A percentile compares a stretch with the other conserved stretches of the same genome.
Evolutionary conservation across 148 eudicot species (phyloP).

Genomic region (Rhododendron williamsianum): DNA sequence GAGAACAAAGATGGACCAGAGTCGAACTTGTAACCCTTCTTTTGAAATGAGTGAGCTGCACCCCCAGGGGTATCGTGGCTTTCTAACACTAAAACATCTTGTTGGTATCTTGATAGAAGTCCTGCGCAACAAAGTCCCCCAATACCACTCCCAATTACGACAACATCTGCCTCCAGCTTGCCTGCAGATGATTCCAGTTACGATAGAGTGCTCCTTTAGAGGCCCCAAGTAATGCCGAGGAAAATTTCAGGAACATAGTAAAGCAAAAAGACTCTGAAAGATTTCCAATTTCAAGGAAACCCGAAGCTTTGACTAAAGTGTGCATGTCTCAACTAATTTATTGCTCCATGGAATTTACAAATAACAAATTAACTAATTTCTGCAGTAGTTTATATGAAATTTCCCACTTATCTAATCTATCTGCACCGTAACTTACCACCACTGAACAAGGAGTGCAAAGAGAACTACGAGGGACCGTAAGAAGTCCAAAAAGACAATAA

Average conservation of each 20-base stretch:
- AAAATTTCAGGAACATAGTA: background rate
- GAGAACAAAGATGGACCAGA: slow-evolving; percentile 94
- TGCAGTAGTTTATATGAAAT: background rate
- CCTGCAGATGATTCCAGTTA: slow-evolving; percentile 41
- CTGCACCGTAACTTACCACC: background rate
- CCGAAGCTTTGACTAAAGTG: background rate
- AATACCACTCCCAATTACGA: slow-evolving; percentile 92
- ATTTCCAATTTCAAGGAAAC: background rate
- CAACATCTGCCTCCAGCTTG: slow-evolving; percentile 83
- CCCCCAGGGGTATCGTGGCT: slow-evolving; percentile 94
- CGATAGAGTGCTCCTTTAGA: background rate
- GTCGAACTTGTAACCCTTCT: slow-evolving; percentile 81
- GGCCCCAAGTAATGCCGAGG: background rate
- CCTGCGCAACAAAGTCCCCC: slow-evolving; percentile 91
- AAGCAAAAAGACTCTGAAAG: background rate
- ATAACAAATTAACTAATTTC: background rate
- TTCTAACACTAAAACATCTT: slow-evolving; percentile 84
- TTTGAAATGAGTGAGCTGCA: slow-evolving; percentile 91
- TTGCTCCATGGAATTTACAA: background rate
- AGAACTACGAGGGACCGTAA: background rate
- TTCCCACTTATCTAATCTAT: background rate
- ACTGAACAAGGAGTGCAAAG: background rate
- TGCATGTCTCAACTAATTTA: background rate
- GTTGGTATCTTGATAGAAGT: slow-evolving; percentile 76
- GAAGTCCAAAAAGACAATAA: background rate